Evolutionary conservation across 768 basidiomycete genomes (phyloP).

Genomic region (Boletus rubropictus): DNA sequence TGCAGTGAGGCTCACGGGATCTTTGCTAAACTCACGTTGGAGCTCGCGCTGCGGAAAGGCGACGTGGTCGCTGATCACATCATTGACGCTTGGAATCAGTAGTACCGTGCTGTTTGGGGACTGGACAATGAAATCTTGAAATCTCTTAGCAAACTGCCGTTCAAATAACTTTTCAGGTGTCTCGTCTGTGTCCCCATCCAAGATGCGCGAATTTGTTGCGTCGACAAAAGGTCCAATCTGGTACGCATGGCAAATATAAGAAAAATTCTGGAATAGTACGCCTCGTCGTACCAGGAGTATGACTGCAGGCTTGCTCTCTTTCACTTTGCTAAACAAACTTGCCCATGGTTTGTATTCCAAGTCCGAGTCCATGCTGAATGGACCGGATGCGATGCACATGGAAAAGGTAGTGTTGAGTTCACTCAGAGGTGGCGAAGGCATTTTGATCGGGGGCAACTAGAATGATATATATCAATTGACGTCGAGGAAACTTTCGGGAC

Average conservation of each 20-base stretch:
- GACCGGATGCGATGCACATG: constrained; percentile 75
- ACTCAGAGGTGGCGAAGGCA: constrained; percentile 35
- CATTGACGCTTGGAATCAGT: constrained; percentile 76
- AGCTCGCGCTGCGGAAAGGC: constrained; percentile 82
- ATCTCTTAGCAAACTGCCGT: constrained; percentile 49
- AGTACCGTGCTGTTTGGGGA: constrained; percentile 70
- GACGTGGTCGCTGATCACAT: constrained; percentile 70
- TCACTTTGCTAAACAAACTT: constrained; percentile 56
- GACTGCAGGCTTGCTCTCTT: constrained; percentile 61
- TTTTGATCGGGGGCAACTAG: constrained; percentile 60
- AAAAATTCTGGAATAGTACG: background rate
- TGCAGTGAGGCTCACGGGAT: constrained; percentile 42
- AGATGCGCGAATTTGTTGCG: constrained; percentile 64
- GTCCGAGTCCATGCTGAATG: constrained; percentile 77
- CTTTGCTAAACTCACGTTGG: constrained; percentile 35
- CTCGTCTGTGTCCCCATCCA: constrained; percentile 64
- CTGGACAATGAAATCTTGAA: constrained; percentile 51
- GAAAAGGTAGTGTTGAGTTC: constrained; percentile 46
- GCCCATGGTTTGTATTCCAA: constrained; percentile 69
- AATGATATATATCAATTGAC: background rate
- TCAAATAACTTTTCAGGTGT: constrained; percentile 66
- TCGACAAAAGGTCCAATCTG: constrained; percentile 95
- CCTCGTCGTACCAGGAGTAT: constrained; percentile 59
- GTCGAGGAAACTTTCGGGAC: background rate
- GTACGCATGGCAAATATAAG: background rate